These are phyloP conservation scores for Termitomyces sp. DNA, from an alignment of 768 basidiomycete genomes.

Conservation along the genomic window DNA sequence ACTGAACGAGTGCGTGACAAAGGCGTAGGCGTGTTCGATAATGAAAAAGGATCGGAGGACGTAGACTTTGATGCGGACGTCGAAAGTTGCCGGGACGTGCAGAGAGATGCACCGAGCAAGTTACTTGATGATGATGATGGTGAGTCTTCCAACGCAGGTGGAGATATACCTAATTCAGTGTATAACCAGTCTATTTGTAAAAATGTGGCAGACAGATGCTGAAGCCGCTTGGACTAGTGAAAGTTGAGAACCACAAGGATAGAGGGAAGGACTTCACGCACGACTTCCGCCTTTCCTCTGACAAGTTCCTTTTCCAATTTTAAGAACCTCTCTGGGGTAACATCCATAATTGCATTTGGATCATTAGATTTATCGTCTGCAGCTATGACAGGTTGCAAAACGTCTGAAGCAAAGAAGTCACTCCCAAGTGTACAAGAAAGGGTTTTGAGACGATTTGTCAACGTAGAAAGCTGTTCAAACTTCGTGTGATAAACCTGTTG, in stretches of 20 bases:
- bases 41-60: constrained; percentile 43
- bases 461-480: constrained; percentile 65
- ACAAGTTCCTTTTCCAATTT: constrained; percentile 82
- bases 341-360: constrained; percentile 51
- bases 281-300: constrained; percentile 82
- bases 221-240: constrained; percentile 61
- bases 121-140: constrained; percentile 25
- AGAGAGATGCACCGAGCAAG: constrained; percentile 19
- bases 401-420: constrained; percentile 53
- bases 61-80: constrained; percentile 31
- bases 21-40: constrained; percentile 51
- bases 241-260: neutral
- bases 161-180: constrained; percentile 71
- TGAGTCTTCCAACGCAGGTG: constrained; percentile 50
- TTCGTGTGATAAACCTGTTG: constrained; percentile 68
- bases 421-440: constrained; percentile 58
- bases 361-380: constrained; percentile 33
- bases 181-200: constrained; percentile 80
- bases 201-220: constrained; percentile 57
- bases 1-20: constrained; percentile 31
- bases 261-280: constrained; percentile 30
- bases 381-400: constrained; percentile 42
- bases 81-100: constrained; percentile 24
- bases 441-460: constrained; percentile 59
- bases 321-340: constrained; percentile 76